Evolutionary conservation across 225 moss, liverwort and hornwort genomes (phyloP).

Genomic region (Antitrichia curtipendula): DNA sequence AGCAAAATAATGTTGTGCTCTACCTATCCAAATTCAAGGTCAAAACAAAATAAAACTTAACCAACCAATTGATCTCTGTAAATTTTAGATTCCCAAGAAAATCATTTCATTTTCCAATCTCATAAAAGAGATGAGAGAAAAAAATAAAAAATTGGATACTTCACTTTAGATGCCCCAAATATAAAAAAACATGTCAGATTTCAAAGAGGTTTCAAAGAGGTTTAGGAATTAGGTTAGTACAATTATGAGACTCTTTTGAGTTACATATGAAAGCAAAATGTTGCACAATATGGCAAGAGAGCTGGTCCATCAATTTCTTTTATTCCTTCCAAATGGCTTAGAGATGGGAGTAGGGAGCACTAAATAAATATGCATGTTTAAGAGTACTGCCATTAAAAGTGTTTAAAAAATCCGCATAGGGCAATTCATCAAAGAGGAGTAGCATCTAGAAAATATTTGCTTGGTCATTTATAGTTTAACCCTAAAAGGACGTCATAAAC

Average conservation of each 20-base stretch:
- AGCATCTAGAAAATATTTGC: background rate
- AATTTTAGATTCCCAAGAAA: background rate
- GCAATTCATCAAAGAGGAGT: background rate
- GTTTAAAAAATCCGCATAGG: fast-evolving
- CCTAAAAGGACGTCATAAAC: fast-evolving
- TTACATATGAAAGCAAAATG: no score
- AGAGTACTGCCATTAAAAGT: background rate
- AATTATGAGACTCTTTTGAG: background rate
- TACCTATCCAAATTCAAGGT: fast-evolving
- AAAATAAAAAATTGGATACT: background rate
- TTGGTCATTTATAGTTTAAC: background rate
- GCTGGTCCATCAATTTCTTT: background rate
- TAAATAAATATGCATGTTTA: background rate
- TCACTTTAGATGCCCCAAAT: background rate
- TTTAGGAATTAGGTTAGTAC: background rate
- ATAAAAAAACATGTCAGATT: background rate
- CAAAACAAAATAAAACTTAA: background rate
- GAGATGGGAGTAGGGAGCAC: no score
- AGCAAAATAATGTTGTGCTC: background rate
- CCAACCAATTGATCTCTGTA: background rate
- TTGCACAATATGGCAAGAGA: background rate
- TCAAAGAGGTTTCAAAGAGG: background rate
- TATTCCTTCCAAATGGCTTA: background rate
- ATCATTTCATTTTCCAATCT: background rate
- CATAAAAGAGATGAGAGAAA: background rate